Evolutionary conservation across 176 grass and related monocot species (phyloP), one percentile per base, ranked within the genome.

Genomic region (Phyllostachys edulis): DNA sequence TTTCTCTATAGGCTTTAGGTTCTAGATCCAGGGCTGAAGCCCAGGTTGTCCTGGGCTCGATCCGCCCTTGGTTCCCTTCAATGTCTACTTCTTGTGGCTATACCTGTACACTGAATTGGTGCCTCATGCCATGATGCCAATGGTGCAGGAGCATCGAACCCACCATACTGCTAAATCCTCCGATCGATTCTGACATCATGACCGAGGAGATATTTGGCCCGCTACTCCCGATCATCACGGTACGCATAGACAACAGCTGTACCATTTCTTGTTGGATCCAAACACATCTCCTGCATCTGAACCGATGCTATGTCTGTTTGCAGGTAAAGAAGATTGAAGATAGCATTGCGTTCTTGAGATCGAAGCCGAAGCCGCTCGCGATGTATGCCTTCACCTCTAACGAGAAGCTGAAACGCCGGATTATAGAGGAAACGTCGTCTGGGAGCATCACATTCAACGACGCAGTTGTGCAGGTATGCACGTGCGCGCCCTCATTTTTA

Each of bases 261-360:
- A 13, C 1, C 16, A 15, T 32, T 67, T 34, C 38, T 46, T 3
- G n/a, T 3, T 17, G 41, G 57, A 76, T 60, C 9, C 24, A 56
- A 20, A 29, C 40, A 50, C 12, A 20, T 27, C 29, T 29, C 29
- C 76, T 46, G 5, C 67, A 9, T 12, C 36, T 68, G 12, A 64
- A 37, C 2, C 10, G 6, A 18, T 15, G 11, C 21, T 21, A 4
- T 55, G 7, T 59, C 17, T 27, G 8, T 66, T 73, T 55, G 6
- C 52, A 97, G 95, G 74, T 98, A 14, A 94, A 94, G 85, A 92
- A 89, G 85, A 90, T 90, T 36, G 96, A 98, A 38, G 93, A 98
- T 29, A 89, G 85, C 73, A 89, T 98, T 34, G 49, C 63, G 50
- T 90, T 93, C 20, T 62, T 98, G 13, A 88, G 81, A 50, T 76